A percentile compares a stretch with the other conserved stretches of the same genome.
Evolutionary conservation across 73 alveolate species (phyloP).

Genomic region (Blepharisma stoltei): DNA sequence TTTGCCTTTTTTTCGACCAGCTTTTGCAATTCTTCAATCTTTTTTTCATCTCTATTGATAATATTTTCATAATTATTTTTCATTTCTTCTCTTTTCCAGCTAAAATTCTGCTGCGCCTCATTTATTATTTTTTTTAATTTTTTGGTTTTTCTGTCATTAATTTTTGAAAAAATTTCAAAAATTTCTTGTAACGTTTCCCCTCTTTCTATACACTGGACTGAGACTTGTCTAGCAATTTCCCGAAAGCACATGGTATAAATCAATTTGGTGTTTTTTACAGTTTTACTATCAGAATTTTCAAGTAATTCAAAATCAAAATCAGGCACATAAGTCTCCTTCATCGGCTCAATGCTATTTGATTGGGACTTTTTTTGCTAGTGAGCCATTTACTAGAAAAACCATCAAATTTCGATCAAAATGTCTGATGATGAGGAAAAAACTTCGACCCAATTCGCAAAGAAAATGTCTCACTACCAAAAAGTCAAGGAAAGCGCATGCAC

Average conservation of each 20-base stretch:
- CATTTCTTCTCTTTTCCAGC: background rate
- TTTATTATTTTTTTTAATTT: background rate
- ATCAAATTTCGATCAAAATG: no score
- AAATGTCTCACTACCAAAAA: no score
- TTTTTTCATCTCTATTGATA: background rate
- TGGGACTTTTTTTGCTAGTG: no score
- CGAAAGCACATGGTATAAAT: background rate
- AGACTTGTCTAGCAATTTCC: slow-evolving; percentile 7
- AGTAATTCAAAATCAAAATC: background rate
- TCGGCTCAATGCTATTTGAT: no score
- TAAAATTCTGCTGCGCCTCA: background rate
- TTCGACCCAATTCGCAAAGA: no score
- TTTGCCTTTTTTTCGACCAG: background rate
- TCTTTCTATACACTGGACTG: slow-evolving; percentile 14
- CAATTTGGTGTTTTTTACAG: background rate
- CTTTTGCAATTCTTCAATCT: background rate
- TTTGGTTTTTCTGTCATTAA: slow-evolving; percentile 12
- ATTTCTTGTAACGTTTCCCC: slow-evolving; percentile 1
- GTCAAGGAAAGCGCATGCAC: no score
- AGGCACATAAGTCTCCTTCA: background rate
- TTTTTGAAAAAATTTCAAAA: background rate
- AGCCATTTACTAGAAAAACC: no score
- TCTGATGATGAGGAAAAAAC: no score
- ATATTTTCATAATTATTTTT: background rate
- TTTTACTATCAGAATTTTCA: background rate